Evolutionary conservation across 2,329 filamentous ascomycete genomes (phyloP).

Genomic region (Neofusicoccum parvum): DNA sequence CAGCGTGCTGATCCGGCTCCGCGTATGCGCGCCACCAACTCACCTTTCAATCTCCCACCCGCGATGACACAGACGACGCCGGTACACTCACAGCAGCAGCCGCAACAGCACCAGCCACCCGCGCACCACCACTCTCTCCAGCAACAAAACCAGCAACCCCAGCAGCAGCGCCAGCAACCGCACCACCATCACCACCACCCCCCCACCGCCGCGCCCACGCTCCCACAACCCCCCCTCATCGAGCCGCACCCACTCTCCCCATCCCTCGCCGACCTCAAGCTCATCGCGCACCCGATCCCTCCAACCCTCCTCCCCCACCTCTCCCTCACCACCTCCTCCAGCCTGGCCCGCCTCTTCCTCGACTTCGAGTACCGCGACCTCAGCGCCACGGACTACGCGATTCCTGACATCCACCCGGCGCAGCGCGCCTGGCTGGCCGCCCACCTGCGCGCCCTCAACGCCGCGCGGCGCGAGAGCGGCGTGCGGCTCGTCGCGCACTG

Average conservation of each 20-base stretch:
- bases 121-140: too few relatives aligned
- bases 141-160: too few relatives aligned
- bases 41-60: too few relatives aligned
- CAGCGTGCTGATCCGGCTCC: too few relatives aligned
- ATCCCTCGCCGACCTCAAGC: background rate
- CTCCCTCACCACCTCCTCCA: background rate
- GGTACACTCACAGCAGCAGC: too few relatives aligned
- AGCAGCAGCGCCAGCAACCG: background rate
- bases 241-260: slow-evolving; percentile 7
- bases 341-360: background rate
- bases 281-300: background rate
- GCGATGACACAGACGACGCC: too few relatives aligned
- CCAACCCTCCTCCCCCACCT: background rate
- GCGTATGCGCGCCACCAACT: too few relatives aligned
- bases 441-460: slow-evolving; percentile 1
- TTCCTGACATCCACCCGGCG: background rate
- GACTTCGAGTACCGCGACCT: slow-evolving; percentile 17
- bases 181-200: background rate
- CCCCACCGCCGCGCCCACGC: background rate
- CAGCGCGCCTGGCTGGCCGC: background rate
- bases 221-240: background rate
- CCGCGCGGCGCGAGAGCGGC: background rate
- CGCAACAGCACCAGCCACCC: too few relatives aligned
- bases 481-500: background rate
- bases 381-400: background rate